Conservation (phyloP, 1,284 basidiomycete genomes). For the Puccinia coronata region DNA sequence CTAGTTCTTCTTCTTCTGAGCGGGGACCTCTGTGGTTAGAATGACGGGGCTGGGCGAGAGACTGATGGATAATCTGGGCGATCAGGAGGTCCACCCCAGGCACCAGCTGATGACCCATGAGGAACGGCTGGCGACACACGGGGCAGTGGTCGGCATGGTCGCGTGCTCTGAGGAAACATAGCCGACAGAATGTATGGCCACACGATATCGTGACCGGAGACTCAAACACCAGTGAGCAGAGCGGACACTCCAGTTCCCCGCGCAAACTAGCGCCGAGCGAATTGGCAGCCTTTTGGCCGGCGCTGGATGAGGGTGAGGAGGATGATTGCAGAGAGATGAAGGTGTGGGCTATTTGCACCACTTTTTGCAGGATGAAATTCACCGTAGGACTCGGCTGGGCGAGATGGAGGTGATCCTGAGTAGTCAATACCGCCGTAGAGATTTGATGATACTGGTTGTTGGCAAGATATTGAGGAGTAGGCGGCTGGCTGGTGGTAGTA, state of each 20-base stretch:
- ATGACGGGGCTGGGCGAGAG: too few relatives aligned
- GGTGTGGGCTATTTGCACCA: not conserved
- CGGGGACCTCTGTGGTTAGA: too few relatives aligned
- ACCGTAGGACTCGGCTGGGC: slow-evolving; percentile 1
- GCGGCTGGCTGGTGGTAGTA: not conserved
- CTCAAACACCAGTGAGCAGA: slow-evolving; percentile 80
- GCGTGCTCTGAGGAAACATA: slow-evolving; percentile 81
- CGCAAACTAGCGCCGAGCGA: slow-evolving; percentile 67
- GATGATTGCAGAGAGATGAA: not conserved
- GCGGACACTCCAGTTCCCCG: slow-evolving; percentile 79
- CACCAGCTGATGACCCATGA: not conserved
- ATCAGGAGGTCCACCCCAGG: not conserved
- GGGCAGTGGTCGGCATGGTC: slow-evolving; percentile 83
- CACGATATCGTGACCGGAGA: slow-evolving; percentile 89
- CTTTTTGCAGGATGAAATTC: slow-evolving; percentile 10
- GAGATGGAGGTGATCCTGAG: not conserved
- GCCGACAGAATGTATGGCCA: slow-evolving; percentile 89
- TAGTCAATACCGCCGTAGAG: not conserved
- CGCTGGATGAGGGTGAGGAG: not conserved
- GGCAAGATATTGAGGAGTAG: too few relatives aligned
- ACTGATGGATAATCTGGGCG: slow-evolving; percentile 49
- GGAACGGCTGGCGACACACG: slow-evolving; percentile 69
- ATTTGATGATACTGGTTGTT: too few relatives aligned
- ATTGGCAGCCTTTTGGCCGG: too few relatives aligned
- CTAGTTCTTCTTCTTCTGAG: too few relatives aligned